Base-by-base conservation (phyloP, 345 rosid genomes). In the Camelina sativa region DNA sequence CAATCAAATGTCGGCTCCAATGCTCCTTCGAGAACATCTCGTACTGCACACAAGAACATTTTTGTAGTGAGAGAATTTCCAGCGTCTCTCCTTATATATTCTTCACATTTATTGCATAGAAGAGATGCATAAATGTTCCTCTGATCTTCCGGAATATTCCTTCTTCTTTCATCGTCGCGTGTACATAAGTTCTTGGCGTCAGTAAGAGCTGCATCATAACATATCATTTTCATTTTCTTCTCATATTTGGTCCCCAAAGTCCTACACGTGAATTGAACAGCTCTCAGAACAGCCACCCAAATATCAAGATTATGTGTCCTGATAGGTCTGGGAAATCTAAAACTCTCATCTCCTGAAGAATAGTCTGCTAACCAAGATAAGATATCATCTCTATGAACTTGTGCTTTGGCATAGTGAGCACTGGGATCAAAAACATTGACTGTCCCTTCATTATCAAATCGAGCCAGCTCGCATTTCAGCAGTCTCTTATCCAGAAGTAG, bases 361-460 rank as follows among this genome's bases (percentile, higher is more conserved):
- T 7, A 34, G 2, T 70, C 35, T 0, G 2, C 6, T 46, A 70
- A 47, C 66, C 74, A 70, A 20, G 20, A 13, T 59, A 70, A 2
- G 11, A 70, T 59, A 19, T 46, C 34, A 58, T 17, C 74, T 34
- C 66, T 47, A n/a, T 58, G 74, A 57, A 28, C 9, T 11, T 57
- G 57, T 58, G 47, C 23, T 11, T 59, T 59, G 22, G 74, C 48
- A 11, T 34, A 58, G 47, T 57, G n/a, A 34, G 5, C 47, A 34
- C 1, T 22, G 7, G 57, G 57, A 58, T 59, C 20, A 17, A 19
- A 1, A 37, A 47, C 22, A 30, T 20, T 56, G 40, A 47, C 1
- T 20, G 66, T 32, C 46, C 74, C 74, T 48, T 70, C 74, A 70
- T 70, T 44, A 59, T 58, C 74, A 8, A 46, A 46, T 7, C 8